Percentiles rank a stretch among this genome's conserved stretches.
These are phyloP conservation scores for Paecilomyces sp. DNA, from an alignment of 2,329 filamentous ascomycete genomes.

Conservation along the genomic window DNA sequence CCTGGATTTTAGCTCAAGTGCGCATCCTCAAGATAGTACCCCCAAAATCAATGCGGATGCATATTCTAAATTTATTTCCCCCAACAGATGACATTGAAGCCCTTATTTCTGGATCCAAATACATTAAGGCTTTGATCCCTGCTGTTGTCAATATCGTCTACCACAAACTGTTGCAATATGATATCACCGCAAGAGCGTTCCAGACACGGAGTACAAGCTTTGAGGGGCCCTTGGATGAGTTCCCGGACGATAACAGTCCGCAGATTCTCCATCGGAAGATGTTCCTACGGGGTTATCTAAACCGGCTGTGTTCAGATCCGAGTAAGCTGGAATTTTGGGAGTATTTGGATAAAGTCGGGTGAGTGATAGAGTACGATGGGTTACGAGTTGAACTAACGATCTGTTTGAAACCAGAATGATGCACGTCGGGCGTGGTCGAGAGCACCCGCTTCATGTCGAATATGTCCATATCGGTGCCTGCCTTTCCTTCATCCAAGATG, in stretches of 20 bases:
- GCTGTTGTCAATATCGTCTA: conserved; percentile 80
- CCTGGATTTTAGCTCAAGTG: conserved; percentile 66
- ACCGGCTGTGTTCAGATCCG: conserved; percentile 67
- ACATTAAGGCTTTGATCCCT: conserved; percentile 75
- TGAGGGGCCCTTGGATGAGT: conserved; percentile 59
- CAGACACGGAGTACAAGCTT: conserved; percentile 54
- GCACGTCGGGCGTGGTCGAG: conserved; percentile 69
- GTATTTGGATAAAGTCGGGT: conserved; percentile 77
- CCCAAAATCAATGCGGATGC: conserved; percentile 3
- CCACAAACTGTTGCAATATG: conserved; percentile 70
- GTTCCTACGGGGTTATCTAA: conserved; percentile 68
- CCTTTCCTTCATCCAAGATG: conserved; percentile 69
- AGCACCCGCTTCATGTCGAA: conserved; percentile 68
- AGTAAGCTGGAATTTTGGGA: conserved; percentile 73
- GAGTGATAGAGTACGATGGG: conserved; percentile 22
- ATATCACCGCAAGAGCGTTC: conserved; percentile 75
- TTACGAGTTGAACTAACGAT: background rate
- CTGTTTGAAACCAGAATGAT: conserved; percentile 50
- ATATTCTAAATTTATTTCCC: conserved; percentile 7
- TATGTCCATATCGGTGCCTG: conserved; percentile 71
- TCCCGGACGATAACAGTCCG: conserved; percentile 60
- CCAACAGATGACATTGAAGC: conserved; percentile 64
- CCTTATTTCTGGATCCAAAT: conserved; percentile 61
- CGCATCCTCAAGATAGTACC: conserved; percentile 19
- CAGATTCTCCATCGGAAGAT: conserved; percentile 72